Evolutionary conservation across 495 filamentous ascomycete species (phyloP).

Genomic region (Friedmanniomyces simplex): DNA sequence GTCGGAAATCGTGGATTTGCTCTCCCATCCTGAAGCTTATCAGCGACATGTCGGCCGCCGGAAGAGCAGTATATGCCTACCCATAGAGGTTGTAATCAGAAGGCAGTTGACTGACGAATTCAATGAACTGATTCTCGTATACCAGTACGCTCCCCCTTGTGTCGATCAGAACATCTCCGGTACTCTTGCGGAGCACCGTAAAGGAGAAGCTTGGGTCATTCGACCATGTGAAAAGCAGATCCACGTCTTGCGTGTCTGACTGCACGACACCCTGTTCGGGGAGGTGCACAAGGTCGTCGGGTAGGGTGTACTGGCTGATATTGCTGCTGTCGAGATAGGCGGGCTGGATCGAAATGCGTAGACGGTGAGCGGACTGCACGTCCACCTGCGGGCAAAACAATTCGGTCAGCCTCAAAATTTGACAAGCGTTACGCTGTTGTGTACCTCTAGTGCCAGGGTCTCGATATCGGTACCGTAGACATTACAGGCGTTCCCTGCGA

Average conservation of each 20-base stretch:
- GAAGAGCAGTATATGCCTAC: neutral
- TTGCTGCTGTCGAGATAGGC: slow-evolving; percentile 47
- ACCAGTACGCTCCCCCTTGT: slow-evolving; percentile 47
- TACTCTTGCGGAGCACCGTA: slow-evolving; percentile 45
- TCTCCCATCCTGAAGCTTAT: slow-evolving; percentile 42
- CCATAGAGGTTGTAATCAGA: slow-evolving; percentile 52
- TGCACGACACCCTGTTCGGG: slow-evolving; percentile 38
- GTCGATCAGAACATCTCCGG: slow-evolving; percentile 47
- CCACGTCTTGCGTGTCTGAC: slow-evolving; percentile 30
- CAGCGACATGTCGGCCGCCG: neutral
- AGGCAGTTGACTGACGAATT: slow-evolving; percentile 47
- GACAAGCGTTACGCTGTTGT: no score
- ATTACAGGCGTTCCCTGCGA: slow-evolving; percentile 51
- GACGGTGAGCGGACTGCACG: slow-evolving; percentile 45
- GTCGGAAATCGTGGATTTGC: slow-evolving; percentile 46
- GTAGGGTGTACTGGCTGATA: slow-evolving; percentile 67
- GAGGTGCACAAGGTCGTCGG: slow-evolving; percentile 51
- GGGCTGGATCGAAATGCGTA: slow-evolving; percentile 72
- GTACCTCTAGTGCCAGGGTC: slow-evolving; percentile 25
- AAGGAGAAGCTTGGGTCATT: slow-evolving; percentile 54
- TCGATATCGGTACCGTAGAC: slow-evolving; percentile 52
- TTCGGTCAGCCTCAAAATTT: no score
- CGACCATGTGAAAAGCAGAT: slow-evolving; percentile 39
- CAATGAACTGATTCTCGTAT: slow-evolving; percentile 56
- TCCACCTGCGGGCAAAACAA: slow-evolving; percentile 39